These are phyloP conservation scores for Annona cherimola DNA, from an alignment of 164 flowering plant species.

Conservation along the genomic window DNA sequence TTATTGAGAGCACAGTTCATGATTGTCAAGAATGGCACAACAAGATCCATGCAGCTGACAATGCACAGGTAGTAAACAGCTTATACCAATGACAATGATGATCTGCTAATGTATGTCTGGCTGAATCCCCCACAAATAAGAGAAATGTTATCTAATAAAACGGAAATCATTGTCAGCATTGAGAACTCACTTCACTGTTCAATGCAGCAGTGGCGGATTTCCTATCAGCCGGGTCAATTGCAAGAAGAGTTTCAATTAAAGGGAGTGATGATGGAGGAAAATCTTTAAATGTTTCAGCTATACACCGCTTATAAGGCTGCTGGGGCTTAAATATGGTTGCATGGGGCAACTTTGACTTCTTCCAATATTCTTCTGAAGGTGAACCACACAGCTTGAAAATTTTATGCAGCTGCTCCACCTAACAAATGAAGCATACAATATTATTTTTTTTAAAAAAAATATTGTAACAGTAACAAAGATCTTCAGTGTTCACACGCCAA, in stretches of 20 bases:
- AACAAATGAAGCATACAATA: slow-evolving; percentile 2
- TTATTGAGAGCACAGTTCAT: background rate
- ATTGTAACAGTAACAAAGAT: too few relatives aligned
- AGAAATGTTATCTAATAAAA: background rate
- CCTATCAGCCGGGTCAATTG: slow-evolving; percentile 47
- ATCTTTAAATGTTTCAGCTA: slow-evolving; percentile 59
- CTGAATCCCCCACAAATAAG: background rate
- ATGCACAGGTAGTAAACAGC: background rate
- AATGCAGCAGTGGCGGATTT: slow-evolving; percentile 36
- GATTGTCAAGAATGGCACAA: too few relatives aligned
- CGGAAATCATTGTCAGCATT: background rate
- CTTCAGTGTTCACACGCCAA: background rate
- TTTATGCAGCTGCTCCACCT: slow-evolving; percentile 72
- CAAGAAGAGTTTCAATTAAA: slow-evolving; percentile 40
- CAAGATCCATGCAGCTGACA: background rate
- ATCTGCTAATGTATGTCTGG: background rate
- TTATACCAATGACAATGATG: background rate
- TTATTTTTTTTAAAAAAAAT: too few relatives aligned
- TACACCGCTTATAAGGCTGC: slow-evolving; percentile 48
- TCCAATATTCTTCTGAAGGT: slow-evolving; percentile 67
- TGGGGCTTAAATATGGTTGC: slow-evolving; percentile 60
- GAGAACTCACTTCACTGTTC: slow-evolving; percentile 32
- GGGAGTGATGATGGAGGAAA: slow-evolving; percentile 57
- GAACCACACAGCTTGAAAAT: slow-evolving; percentile 71
- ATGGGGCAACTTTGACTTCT: slow-evolving; percentile 52